phyloP scores from a whole-genome alignment of 768 basidiomycete species.

The Clavaria fumosa region DNA sequence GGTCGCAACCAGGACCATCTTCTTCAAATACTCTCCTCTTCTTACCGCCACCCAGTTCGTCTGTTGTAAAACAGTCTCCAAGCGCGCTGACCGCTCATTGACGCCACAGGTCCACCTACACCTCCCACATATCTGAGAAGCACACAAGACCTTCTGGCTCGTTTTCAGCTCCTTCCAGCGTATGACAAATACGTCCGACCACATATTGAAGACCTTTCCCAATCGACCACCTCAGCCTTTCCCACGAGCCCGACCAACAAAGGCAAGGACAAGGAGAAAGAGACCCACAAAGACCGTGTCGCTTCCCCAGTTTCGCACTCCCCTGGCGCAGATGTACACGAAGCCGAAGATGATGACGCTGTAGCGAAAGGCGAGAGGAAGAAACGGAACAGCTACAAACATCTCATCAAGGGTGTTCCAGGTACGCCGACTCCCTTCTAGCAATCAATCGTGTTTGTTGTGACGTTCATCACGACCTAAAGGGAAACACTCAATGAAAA shows the following conservation, averaged over 20 bases:
- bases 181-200: conserved; percentile 75
- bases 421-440: conserved; percentile 27
- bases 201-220: conserved; percentile 20
- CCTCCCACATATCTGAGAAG: conserved; percentile 43
- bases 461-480: too few species aligned
- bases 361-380: conserved; percentile 47
- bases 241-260: conserved; percentile 22
- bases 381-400: conserved; percentile 64
- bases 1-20: too few species aligned
- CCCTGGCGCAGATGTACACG: conserved; percentile 19
- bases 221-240: conserved; percentile 12
- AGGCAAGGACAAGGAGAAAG: conserved; percentile 35
- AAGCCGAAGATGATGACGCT: conserved; percentile 35
- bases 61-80: background rate
- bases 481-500: conserved; percentile 75
- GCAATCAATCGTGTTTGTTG: too few species aligned
- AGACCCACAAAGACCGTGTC: conserved; percentile 9
- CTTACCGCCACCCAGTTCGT: conserved; percentile 4
- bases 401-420: conserved; percentile 61
- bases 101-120: conserved; percentile 19
- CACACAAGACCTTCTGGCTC: conserved; percentile 65
- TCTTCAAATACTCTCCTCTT: background rate
- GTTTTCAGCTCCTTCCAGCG: conserved; percentile 54
- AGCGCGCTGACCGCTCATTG: background rate
- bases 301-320: conserved; percentile 17